A percentile compares a stretch with the other conserved stretches of the same genome.
Evolutionary conservation across 768 basidiomycete species (phyloP).

Genomic region (Lactifluus pinguis): DNA sequence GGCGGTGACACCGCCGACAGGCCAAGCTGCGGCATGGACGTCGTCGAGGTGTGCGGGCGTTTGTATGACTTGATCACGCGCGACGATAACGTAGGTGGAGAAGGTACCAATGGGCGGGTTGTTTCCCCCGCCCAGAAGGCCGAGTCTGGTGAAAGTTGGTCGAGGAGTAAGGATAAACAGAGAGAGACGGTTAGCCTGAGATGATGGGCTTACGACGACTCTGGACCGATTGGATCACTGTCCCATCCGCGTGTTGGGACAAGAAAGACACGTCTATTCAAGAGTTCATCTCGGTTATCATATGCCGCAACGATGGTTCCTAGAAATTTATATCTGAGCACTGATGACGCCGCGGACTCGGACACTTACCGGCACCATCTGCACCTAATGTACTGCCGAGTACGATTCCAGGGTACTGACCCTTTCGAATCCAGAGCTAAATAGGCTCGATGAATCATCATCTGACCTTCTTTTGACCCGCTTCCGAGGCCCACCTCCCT

Average conservation of each 20-base stretch:
- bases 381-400: slow-evolving; percentile 55
- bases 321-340: slow-evolving; percentile 21
- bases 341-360: neutral
- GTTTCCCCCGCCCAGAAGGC: slow-evolving; percentile 53
- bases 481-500: slow-evolving; percentile 33
- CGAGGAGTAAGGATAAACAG: neutral
- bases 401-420: slow-evolving; percentile 54
- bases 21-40: slow-evolving; percentile 67
- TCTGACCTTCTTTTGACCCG: no score
- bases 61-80: slow-evolving; percentile 54
- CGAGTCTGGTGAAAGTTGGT: slow-evolving; percentile 33
- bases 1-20: slow-evolving; percentile 68
- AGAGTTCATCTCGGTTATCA: slow-evolving; percentile 43
- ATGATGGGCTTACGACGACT: slow-evolving; percentile 39
- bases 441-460: neutral
- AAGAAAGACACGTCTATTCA: slow-evolving; percentile 65
- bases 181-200: neutral
- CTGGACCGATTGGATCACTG: slow-evolving; percentile 52
- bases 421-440: slow-evolving; percentile 68
- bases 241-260: slow-evolving; percentile 74
- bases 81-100: slow-evolving; percentile 65
- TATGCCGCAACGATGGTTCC: slow-evolving; percentile 56
- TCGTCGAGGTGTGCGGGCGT: slow-evolving; percentile 62
- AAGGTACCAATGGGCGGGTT: slow-evolving; percentile 60
- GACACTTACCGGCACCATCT: slow-evolving; percentile 57